Conservation (phyloP, 345 rosid genomes). For the Pelargonium nanum region DNA sequence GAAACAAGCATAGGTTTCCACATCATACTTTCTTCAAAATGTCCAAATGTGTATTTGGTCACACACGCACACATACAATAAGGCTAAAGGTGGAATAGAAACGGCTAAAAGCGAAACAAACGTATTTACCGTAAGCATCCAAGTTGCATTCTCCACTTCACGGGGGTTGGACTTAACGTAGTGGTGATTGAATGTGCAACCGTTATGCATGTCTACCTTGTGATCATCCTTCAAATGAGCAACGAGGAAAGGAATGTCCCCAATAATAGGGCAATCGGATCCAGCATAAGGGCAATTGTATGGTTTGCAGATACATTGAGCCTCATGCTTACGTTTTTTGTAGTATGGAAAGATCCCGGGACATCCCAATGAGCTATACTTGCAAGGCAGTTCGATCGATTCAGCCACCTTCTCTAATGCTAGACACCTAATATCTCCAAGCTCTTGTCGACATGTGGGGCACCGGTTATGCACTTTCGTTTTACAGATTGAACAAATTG, state of each 20-base stretch:
- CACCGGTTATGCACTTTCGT: slow-evolving; percentile 47
- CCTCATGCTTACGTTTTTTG: slow-evolving; percentile 55
- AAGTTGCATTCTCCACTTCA: slow-evolving; percentile 71
- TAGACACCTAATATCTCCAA: slow-evolving; percentile 56
- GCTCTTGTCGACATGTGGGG: slow-evolving; percentile 46
- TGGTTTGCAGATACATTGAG: slow-evolving; percentile 43
- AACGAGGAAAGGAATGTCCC: slow-evolving; percentile 55
- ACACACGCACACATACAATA: background rate
- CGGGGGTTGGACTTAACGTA: slow-evolving; percentile 77
- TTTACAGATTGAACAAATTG: slow-evolving; percentile 48
- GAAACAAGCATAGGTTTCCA: no score
- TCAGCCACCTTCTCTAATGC: slow-evolving; percentile 62
- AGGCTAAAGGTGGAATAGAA: background rate
- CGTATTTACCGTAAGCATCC: slow-evolving; percentile 70
- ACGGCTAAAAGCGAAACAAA: slow-evolving; percentile 1
- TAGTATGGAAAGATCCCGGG: slow-evolving; percentile 50
- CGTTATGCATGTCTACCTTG: slow-evolving; percentile 73
- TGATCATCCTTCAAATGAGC: slow-evolving; percentile 71
- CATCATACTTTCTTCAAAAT: no score
- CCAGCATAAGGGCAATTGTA: slow-evolving; percentile 75
- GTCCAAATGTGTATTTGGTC: background rate
- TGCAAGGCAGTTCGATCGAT: slow-evolving; percentile 54
- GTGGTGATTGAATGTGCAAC: slow-evolving; percentile 68
- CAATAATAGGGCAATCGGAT: slow-evolving; percentile 51
- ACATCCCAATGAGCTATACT: slow-evolving; percentile 44